phyloP scores from a whole-genome alignment of 768 basidiomycete genomes.

The Kwoniella sp. region DNA sequence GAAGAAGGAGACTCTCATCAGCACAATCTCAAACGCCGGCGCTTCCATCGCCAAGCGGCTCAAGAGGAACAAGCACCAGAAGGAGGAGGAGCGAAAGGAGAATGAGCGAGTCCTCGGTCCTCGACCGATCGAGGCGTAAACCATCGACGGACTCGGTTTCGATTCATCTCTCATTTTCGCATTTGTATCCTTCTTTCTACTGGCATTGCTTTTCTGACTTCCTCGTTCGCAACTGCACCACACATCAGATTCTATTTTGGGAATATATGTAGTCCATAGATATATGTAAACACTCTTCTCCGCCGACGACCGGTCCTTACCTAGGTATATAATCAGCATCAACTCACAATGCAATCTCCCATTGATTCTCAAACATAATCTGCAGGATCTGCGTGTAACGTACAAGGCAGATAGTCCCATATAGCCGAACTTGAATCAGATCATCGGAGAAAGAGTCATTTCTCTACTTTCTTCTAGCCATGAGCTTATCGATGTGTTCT shows the following conservation, averaged over 20 bases:
- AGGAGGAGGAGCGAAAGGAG: conserved; percentile 41
- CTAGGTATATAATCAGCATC: background rate
- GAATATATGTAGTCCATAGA: conserved; percentile 15
- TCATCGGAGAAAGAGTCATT: background rate
- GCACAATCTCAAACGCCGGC: conserved; percentile 21
- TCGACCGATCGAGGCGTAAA: conserved; percentile 11
- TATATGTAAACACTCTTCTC: background rate
- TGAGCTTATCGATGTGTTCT: conserved; percentile 37
- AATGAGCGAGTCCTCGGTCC: conserved; percentile 41
- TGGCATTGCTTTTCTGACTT: background rate
- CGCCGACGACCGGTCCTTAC: background rate
- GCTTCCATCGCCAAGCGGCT: conserved; percentile 30
- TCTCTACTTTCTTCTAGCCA: conserved; percentile 30
- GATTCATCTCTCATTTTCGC: background rate
- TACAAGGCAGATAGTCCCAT: no score
- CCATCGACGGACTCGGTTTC: background rate
- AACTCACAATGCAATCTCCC: background rate
- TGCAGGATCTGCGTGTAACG: no score
- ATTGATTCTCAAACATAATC: background rate
- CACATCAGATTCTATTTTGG: background rate
- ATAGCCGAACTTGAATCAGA: no score
- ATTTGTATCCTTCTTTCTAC: background rate
- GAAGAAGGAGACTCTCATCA: conserved; percentile 31
- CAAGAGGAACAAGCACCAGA: conserved; percentile 42
- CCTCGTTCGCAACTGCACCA: background rate